Base-by-base conservation (phyloP, 2,329 filamentous ascomycete genomes). In the Penicillium vulpinum region DNA sequence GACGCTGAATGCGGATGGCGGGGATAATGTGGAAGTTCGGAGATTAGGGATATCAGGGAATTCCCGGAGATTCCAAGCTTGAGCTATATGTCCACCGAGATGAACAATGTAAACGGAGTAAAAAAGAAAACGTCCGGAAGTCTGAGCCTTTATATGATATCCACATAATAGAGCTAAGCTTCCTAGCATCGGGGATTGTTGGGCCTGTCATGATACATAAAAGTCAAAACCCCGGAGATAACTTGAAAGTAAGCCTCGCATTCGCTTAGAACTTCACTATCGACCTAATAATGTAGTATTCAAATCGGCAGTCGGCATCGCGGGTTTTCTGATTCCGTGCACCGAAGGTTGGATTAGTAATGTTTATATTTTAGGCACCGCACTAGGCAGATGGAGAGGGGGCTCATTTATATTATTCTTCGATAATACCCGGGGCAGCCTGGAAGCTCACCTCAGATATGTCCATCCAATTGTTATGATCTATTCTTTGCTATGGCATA, bases 401-500 rank as follows among this genome's bases (percentile, higher is more conserved):
- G 24, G 9, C 4, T 26, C 5, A 24, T 22, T 40, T 40, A 22
- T 47, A n/a, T 24, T 9, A 36, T 11, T 18, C n/a, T n/a, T n/a
- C n/a, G n/a, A n/a, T n/a, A 33, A 29, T 29, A 10, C 28, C 28
- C 28, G 28, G 9, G 26, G 26, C 11, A 29, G 11, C n/a, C n/a
- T n/a, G n/a, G n/a, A n/a, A n/a, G n/a, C n/a, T n/a, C n/a, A n/a
- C n/a, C n/a, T n/a, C n/a, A n/a, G n/a, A n/a, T n/a, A n/a, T n/a
- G n/a, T n/a, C n/a, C n/a, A n/a, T n/a, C n/a, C n/a, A 38, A 53
- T 38, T 52, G 24, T 10, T 18, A 24, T 40, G 28, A 18, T 40
- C 43, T 48, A 40, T 53, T 51, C 9, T 36, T 36, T 39, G 56
- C 44, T 52, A 58, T 43, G 31, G 33, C 50, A 54, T 48, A 59